These are phyloP conservation scores for Verticillium isaacii DNA, from an alignment of 2,329 filamentous ascomycete genomes.

Conservation along the genomic window DNA sequence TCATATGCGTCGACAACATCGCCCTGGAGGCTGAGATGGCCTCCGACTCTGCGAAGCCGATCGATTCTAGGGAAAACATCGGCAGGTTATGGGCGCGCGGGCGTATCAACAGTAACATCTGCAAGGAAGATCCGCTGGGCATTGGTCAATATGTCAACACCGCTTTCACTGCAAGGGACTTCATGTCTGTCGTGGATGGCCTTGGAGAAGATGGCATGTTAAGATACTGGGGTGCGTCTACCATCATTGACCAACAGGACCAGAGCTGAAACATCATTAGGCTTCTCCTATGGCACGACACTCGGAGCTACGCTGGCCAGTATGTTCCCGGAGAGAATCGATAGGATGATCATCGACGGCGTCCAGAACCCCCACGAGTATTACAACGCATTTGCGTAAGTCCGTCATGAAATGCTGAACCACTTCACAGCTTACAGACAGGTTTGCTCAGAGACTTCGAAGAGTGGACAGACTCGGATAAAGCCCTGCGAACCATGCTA, in stretches of 20 bases:
- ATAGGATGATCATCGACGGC: constrained; percentile 25
- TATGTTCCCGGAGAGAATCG: constrained; percentile 32
- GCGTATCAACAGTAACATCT: constrained; percentile 15
- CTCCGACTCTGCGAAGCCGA: background rate
- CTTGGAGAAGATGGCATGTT: constrained; percentile 33
- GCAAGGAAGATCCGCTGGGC: constrained; percentile 12
- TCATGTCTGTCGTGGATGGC: constrained; percentile 33
- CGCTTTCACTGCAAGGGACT: constrained; percentile 37
- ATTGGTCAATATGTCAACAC: constrained; percentile 32
- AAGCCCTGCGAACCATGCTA: constrained; percentile 20
- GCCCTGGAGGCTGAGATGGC: background rate
- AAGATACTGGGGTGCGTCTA: constrained; percentile 30
- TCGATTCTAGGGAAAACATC: constrained; percentile 6
- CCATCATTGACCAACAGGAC: no score
- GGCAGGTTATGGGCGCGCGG: constrained; percentile 19
- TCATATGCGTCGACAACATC: constrained; percentile 15
- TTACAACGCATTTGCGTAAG: constrained; percentile 12
- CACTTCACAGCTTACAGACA: background rate
- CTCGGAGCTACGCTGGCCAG: constrained; percentile 31
- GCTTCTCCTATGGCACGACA: constrained; percentile 32
- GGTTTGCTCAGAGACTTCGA: constrained; percentile 17
- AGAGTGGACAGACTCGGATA: constrained; percentile 18
- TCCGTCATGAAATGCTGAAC: background rate
- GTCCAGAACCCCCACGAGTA: constrained; percentile 25
- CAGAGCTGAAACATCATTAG: constrained; percentile 10